A percentile compares a stretch with the other conserved stretches of the same genome.
phyloP scores from a whole-genome alignment of 2,329 filamentous ascomycete genomes.

The Monascus ruber region DNA sequence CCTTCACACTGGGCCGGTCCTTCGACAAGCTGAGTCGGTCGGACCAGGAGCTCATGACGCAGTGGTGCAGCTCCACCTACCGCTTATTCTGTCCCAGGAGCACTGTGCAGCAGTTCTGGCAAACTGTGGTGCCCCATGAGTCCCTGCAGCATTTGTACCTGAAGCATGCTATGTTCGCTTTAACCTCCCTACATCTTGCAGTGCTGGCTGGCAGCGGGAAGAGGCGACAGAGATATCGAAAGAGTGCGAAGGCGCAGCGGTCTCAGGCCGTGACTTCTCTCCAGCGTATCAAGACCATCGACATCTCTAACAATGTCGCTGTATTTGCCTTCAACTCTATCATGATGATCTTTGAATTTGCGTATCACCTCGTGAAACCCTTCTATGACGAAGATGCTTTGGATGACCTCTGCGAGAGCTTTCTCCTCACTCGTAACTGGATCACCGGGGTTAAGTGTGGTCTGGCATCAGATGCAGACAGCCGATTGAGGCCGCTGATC shows the following conservation, averaged over 20 bases:
- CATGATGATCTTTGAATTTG: conserved; percentile 25
- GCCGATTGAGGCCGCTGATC: conserved; percentile 17
- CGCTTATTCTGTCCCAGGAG: conserved; percentile 17
- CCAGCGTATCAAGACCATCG: conserved; percentile 10
- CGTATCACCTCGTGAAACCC: conserved; percentile 10
- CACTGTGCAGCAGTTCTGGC: conserved; percentile 18
- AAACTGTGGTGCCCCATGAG: conserved; percentile 18
- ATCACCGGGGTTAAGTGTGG: conserved; percentile 13
- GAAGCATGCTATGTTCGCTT: conserved; percentile 24
- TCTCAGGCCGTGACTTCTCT: conserved; percentile 16
- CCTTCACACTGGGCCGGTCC: neutral
- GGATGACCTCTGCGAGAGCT: conserved; percentile 20
- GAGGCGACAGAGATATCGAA: conserved; percentile 13
- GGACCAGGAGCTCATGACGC: conserved; percentile 24
- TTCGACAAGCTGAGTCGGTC: conserved; percentile 8
- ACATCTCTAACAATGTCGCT: conserved; percentile 21
- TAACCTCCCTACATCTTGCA: conserved; percentile 24
- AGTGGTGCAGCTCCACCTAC: conserved; percentile 25
- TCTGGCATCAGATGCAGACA: conserved; percentile 12
- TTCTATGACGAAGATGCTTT: conserved; percentile 7
- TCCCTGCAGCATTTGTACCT: conserved; percentile 18
- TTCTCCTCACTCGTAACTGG: conserved; percentile 20
- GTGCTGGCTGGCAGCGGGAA: conserved; percentile 2
- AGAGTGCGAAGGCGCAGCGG: conserved; percentile 18
- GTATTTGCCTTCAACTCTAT: conserved; percentile 24